Percentiles rank a stretch among this genome's conserved stretches.
Conservation (phyloP, 1,284 basidiomycete genomes). For the Sutorius eximius region DNA sequence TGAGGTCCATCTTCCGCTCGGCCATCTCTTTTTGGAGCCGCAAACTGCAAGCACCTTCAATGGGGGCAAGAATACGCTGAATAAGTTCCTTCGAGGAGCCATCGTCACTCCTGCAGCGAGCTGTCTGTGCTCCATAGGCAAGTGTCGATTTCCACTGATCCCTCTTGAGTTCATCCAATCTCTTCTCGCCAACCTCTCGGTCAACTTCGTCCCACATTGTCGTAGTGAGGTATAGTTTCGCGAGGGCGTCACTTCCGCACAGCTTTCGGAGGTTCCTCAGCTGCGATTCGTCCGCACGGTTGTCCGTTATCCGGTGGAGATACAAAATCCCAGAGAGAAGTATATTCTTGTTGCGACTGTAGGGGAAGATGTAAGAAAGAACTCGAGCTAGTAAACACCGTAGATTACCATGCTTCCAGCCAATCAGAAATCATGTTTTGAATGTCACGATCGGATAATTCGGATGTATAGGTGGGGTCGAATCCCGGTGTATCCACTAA, state of each 20-base stretch:
- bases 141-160: slow-evolving; percentile 17
- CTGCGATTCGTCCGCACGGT: slow-evolving; percentile 43
- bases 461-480: slow-evolving; percentile 15
- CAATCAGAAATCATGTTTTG: slow-evolving; percentile 27
- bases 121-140: not conserved
- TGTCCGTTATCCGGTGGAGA: slow-evolving; percentile 50
- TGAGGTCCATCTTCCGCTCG: no score
- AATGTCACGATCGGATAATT: slow-evolving; percentile 26
- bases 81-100: slow-evolving; percentile 11
- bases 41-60: no score
- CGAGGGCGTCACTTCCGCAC: not conserved
- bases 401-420: slow-evolving; percentile 18
- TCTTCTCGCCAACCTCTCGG: not conserved
- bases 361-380: no score
- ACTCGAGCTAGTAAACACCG: not conserved
- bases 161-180: slow-evolving; percentile 3
- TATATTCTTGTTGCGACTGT: slow-evolving; percentile 34
- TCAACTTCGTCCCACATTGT: slow-evolving; percentile 25
- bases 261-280: slow-evolving; percentile 37
- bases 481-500: slow-evolving; percentile 25
- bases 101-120: slow-evolving; percentile 4
- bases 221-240: slow-evolving; percentile 12
- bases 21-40: no score
- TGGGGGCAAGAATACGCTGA: not conserved
- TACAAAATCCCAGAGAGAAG: slow-evolving; percentile 48